Evolutionary conservation across 2,329 filamentous ascomycete species (phyloP).

Genomic region (Ceratocystis colombiana): DNA sequence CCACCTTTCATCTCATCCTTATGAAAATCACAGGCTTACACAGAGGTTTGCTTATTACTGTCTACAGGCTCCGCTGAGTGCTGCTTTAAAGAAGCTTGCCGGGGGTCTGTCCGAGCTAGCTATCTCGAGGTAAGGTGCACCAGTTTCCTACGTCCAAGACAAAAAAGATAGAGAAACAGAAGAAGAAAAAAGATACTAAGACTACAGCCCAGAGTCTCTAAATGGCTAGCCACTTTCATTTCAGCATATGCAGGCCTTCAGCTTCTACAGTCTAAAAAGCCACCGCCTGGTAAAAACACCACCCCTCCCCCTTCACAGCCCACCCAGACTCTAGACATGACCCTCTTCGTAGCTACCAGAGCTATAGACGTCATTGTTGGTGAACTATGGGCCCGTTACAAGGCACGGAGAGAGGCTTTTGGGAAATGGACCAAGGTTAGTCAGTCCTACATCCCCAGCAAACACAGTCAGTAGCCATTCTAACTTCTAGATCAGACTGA

Average conservation of each 20-base stretch:
- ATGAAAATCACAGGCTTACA: conserved; percentile 6
- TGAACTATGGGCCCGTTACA: conserved; percentile 50
- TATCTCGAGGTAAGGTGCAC: conserved; percentile 18
- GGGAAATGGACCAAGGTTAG: conserved; percentile 41
- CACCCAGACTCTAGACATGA: conserved; percentile 70
- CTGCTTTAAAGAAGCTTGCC: conserved; percentile 21
- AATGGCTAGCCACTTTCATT: conserved; percentile 50
- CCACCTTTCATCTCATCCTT: not conserved
- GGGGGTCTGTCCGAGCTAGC: conserved; percentile 17
- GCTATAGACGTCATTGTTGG: conserved; percentile 62
- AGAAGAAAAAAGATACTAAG: not conserved
- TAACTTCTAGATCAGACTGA: conserved; percentile 28
- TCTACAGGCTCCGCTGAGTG: conserved; percentile 19
- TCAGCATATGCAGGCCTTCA: conserved; percentile 48
- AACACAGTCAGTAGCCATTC: conserved; percentile 3
- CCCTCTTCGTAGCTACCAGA: conserved; percentile 63
- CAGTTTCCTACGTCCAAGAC: not conserved
- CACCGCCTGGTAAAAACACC: conserved; percentile 30
- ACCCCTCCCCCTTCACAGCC: conserved; percentile 26
- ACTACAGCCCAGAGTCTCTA: conserved; percentile 7
- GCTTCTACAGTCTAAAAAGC: conserved; percentile 48
- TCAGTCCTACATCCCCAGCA: not conserved
- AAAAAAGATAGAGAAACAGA: no score
- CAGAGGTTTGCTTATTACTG: not conserved
- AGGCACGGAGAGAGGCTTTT: conserved; percentile 37